phyloP scores from a whole-genome alignment of 495 filamentous ascomycete species.

The Aspergillus taichungensis region DNA sequence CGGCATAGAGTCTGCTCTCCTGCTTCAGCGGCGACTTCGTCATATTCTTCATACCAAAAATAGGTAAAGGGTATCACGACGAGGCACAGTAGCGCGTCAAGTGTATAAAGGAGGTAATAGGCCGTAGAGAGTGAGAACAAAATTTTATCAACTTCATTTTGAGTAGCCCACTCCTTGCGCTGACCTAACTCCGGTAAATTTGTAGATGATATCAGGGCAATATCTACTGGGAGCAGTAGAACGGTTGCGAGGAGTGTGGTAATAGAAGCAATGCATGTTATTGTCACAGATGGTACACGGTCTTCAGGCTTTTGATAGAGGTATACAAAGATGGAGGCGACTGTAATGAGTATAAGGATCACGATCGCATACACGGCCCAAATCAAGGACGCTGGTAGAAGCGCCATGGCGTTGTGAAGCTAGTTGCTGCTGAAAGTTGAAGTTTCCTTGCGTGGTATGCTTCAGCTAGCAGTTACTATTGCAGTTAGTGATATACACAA shows the following conservation, averaged over 20 bases:
- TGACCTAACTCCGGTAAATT: constrained; percentile 62
- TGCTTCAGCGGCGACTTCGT: constrained; percentile 71
- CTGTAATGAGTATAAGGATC: constrained; percentile 56
- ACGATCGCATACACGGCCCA: constrained; percentile 88
- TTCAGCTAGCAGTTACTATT: too few species aligned
- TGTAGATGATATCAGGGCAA: constrained; percentile 88
- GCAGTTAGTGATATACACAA: background rate
- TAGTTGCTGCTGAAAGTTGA: background rate
- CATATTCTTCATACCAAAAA: constrained; percentile 97
- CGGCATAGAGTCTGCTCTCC: constrained; percentile 60
- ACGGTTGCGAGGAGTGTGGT: constrained; percentile 84
- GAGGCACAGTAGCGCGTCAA: constrained; percentile 87
- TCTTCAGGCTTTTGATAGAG: constrained; percentile 83
- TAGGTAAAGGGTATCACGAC: constrained; percentile 91
- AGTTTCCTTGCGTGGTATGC: background rate
- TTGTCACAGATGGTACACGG: constrained; percentile 67
- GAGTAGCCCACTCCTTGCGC: constrained; percentile 92
- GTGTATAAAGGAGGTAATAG: constrained; percentile 86
- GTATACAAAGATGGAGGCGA: constrained; percentile 75
- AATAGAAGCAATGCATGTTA: constrained; percentile 77
- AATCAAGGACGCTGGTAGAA: constrained; percentile 76
- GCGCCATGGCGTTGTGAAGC: constrained; percentile 40
- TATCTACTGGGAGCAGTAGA: constrained; percentile 87
- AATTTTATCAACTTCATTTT: constrained; percentile 65
- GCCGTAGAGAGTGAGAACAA: constrained; percentile 71